These are phyloP conservation scores for Xylariales sp. DNA, from an alignment of 2,329 filamentous ascomycete genomes.

Conservation along the genomic window DNA sequence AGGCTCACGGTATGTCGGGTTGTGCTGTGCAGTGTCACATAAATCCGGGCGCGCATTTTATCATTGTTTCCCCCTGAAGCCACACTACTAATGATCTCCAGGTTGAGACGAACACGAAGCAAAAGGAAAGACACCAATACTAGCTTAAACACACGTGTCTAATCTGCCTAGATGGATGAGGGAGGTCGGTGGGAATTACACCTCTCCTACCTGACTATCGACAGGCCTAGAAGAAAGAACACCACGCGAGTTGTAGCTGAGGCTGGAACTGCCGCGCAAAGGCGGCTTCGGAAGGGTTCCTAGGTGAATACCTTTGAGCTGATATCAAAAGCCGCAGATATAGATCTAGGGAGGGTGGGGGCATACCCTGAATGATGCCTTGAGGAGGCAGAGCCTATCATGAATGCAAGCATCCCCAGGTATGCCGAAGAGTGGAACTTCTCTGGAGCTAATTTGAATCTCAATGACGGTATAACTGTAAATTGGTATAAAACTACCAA, in stretches of 20 bases:
- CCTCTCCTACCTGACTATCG: conserved; percentile 10
- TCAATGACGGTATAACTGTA: not conserved
- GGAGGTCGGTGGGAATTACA: conserved; percentile 30
- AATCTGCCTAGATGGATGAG: conserved; percentile 17
- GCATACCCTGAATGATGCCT: not conserved
- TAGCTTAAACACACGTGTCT: conserved; percentile 1
- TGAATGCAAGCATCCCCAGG: not conserved
- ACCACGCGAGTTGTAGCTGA: conserved; percentile 28
- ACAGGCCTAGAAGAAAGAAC: conserved; percentile 24
- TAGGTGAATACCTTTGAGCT: not conserved
- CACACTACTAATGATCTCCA: not conserved
- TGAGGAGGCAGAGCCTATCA: not conserved
- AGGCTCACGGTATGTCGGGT: not conserved
- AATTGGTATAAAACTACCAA: not conserved
- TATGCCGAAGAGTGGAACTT: not conserved
- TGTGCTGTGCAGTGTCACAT: not conserved
- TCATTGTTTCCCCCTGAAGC: not conserved
- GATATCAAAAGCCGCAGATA: not conserved
- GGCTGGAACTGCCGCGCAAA: conserved; percentile 10
- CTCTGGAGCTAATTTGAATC: not conserved
- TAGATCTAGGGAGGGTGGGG: not conserved
- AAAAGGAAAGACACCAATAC: conserved; percentile 7
- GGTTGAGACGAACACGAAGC: not conserved
- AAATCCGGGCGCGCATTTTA: not conserved
- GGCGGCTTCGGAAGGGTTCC: not conserved